Conservation (phyloP, 208 protist species). For the Angomonas ambiguus region DNA sequence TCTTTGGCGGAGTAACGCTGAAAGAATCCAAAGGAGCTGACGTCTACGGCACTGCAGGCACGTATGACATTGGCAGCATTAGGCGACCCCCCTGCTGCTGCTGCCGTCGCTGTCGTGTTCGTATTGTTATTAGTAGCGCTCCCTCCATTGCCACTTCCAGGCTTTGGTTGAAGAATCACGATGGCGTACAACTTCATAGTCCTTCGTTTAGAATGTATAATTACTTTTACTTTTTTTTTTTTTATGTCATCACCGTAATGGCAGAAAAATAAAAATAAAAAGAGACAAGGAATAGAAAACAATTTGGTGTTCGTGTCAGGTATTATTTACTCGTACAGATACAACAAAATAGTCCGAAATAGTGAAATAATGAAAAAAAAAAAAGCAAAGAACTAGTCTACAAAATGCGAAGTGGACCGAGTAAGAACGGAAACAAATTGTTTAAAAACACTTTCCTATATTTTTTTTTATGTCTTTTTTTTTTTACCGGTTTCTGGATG, state of each 20-base stretch:
- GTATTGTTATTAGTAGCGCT: too few relatives aligned
- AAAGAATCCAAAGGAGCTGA: slow-evolving; percentile 86
- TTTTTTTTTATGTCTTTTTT: neutral
- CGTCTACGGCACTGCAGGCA: slow-evolving; percentile 75
- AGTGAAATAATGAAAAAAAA: too few relatives aligned
- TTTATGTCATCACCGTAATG: neutral
- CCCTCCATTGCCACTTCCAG: slow-evolving; percentile 35
- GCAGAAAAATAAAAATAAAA: neutral
- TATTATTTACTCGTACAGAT: too few relatives aligned
- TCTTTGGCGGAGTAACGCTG: slow-evolving; percentile 74
- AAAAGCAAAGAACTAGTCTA: too few relatives aligned
- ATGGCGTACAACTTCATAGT: slow-evolving; percentile 77
- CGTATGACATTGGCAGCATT: slow-evolving; percentile 52
- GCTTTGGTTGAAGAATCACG: slow-evolving; percentile 54
- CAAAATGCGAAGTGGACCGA: too few relatives aligned
- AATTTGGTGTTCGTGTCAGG: too few relatives aligned
- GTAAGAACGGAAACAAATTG: neutral
- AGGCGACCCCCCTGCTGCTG: too few relatives aligned
- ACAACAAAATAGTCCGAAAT: too few relatives aligned
- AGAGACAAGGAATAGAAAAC: neutral
- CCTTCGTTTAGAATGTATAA: too few relatives aligned
- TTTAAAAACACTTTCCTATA: neutral
- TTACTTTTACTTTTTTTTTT: slow-evolving; percentile 8
- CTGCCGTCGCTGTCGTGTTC: neutral
- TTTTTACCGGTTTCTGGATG: neutral